Evolutionary conservation across 139 green algal genomes (phyloP), one percentile per base, ranked within the genome.

Genomic region (Chlamydomonas sphaeroides): DNA sequence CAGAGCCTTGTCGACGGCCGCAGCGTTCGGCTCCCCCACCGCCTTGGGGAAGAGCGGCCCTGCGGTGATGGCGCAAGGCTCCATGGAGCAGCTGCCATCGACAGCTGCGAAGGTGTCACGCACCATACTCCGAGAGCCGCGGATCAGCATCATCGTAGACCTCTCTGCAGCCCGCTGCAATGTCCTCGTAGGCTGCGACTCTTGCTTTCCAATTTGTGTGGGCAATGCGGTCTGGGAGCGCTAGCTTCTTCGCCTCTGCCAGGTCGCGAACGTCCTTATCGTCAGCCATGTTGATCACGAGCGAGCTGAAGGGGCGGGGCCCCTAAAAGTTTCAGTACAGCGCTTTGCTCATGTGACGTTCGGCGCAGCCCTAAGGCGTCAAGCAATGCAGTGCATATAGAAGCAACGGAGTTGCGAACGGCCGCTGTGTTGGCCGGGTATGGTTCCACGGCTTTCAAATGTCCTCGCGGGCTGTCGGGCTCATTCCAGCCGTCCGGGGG

Each of bases 141-240:
- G 89, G 88, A 78, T 98, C 95, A 25, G 90, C 83, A 21, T 87
- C 82, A 35, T 90, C 88, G 42, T 93, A 92, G 0, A 95, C 90
- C 0, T 80, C 77, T 21, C 85, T 48, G 63, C 94, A 96, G 4
- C 69, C 66, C 14, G 76, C 63, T 14, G 74, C 86, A 26, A 98
- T 92, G 69, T 95, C 90, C 32, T 95, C 93, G 62, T 94, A 98
- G 0, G 88, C 93, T 62, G 95, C 93, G 10, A 84, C 88, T 5
- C 96, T 85, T 25, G 95, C 95, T 80, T 99, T 99, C 96, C 96
- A 99, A 69, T 93, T 96, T 28, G 91, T 90, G 90, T 99, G 95
- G 1, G 57, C 85, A 2, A 93, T 78, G 36, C 93, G 84, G 66
- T 97, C 91, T 15, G 45, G 30, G 10, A 96, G 67, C 0, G 94